These are phyloP conservation scores for Mycena rebaudengoi DNA, from an alignment of 768 basidiomycete species.

Conservation along the genomic window DNA sequence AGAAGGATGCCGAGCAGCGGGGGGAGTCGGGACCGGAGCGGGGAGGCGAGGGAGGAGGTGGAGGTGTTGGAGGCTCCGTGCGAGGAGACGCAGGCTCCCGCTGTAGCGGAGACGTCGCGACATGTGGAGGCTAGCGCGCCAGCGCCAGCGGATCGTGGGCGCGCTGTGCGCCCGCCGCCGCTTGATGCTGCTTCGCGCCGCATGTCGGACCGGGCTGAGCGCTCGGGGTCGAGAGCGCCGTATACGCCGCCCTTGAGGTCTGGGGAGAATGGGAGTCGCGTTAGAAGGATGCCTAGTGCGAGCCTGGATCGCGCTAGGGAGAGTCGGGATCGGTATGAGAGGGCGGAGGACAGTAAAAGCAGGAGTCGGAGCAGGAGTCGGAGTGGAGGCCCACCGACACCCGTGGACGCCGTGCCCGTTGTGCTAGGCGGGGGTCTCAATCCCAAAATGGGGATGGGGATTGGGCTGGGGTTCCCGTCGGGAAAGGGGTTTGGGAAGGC, in stretches of 20 bases:
- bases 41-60: too few relatives aligned
- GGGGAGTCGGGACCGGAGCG: too few relatives aligned
- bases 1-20: too few relatives aligned
- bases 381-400: slow-evolving; percentile 21
- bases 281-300: too few relatives aligned
- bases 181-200: slow-evolving; percentile 13
- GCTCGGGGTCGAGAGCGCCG: slow-evolving; percentile 22
- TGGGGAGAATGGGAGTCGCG: too few relatives aligned
- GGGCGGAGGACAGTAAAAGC: slow-evolving; percentile 11
- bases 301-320: background rate
- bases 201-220: slow-evolving; percentile 11
- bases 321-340: background rate
- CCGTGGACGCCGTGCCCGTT: slow-evolving; percentile 9
- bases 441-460: slow-evolving; percentile 6
- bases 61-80: too few relatives aligned
- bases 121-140: background rate
- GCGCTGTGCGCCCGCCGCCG: slow-evolving; percentile 10
- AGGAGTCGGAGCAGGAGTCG: slow-evolving; percentile 2
- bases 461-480: slow-evolving; percentile 10
- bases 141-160: background rate
- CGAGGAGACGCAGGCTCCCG: too few relatives aligned
- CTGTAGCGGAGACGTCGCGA: too few relatives aligned
- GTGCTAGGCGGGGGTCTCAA: slow-evolving; percentile 1
- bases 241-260: slow-evolving; percentile 3
- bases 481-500: background rate